These are phyloP conservation scores for Nakataea oryzae DNA, from an alignment of 2,329 filamentous ascomycete genomes.

Conservation along the genomic window DNA sequence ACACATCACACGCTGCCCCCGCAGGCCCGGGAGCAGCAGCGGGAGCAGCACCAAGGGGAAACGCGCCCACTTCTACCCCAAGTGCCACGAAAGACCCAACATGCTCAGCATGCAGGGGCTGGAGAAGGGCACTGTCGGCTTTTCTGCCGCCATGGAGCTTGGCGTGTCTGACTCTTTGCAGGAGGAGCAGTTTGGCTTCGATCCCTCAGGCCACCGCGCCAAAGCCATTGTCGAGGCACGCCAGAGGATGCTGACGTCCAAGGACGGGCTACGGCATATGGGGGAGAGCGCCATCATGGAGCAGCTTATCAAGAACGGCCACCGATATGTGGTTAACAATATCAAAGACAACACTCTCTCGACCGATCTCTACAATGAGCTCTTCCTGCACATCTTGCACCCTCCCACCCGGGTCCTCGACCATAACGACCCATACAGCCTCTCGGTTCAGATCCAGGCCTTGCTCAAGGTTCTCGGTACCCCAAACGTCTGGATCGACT, in stretches of 20 bases:
- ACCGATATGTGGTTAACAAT: conserved; percentile 43
- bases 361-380: conserved; percentile 49
- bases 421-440: conserved; percentile 47
- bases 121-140: conserved; percentile 62
- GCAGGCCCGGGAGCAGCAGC: neutral
- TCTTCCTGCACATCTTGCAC: conserved; percentile 49
- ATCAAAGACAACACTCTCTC: conserved; percentile 36
- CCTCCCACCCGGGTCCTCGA: conserved; percentile 46
- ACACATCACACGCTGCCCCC: conserved; percentile 41
- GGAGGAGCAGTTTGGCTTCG: conserved; percentile 51
- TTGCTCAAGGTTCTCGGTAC: conserved; percentile 55
- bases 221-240: conserved; percentile 46
- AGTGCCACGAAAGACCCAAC: conserved; percentile 52
- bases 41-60: conserved; percentile 25
- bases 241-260: conserved; percentile 41
- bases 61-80: conserved; percentile 47
- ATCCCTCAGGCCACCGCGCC: conserved; percentile 42
- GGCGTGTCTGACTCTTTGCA: conserved; percentile 53
- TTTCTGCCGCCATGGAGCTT: conserved; percentile 56
- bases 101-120: conserved; percentile 65
- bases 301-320: conserved; percentile 44
- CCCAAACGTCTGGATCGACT: conserved; percentile 63
- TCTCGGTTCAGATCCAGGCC: conserved; percentile 60
- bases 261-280: conserved; percentile 43
- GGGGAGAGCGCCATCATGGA: conserved; percentile 49